Base-by-base conservation (phyloP, 2,329 filamentous ascomycete species). In the Aspergillus sp. region DNA sequence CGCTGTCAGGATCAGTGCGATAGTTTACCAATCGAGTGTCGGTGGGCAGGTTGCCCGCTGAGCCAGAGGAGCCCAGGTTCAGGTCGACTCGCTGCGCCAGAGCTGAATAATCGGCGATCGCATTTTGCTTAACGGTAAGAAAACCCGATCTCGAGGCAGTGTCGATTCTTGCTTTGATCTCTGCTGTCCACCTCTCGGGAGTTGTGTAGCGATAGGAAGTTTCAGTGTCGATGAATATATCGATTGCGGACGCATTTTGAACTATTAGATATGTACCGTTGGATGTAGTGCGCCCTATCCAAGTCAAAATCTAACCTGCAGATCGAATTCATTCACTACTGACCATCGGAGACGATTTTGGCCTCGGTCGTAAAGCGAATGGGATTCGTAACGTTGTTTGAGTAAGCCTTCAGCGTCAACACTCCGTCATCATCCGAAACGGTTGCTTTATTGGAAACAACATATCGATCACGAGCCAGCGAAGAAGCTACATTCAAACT, bases 221-320 rank as follows among this genome's bases (percentile, higher is more conserved):
- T n/a, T 61, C 58, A 0, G 61, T 32, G 8, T 63, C 55, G 15
- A 63, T 53, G 54, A 63, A 49, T 7, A 61, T 50, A 10, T 63
- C 55, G 11, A 63, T 39, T 0, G 11, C 36, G 1, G 59, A 44
- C 0, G 59, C 61, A 4, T 23, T 23, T 2, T 7, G 23, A 7
- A 23, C 6, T 6, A 23, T 7, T 0, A 23, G 23, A 7, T 7
- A 19, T 0, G 21, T 36, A 1, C 19, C 50, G 15, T 56, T 58
- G 19, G 21, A 39, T 1, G 27, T 15, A 4, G 61, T 15, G 1
- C 25, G 17, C 2, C 58, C 61, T 62, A 25, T 32, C 10, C 8
- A 5, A 32, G 30, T 32, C 30, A 32, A 3, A 3, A 10, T 32
- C 4, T 32, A 3, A 13, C 0, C 2, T 30, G 2, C 2, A 30